Conservation (phyloP, 345 rosid genomes). For the Geranium rotundifolium region DNA sequence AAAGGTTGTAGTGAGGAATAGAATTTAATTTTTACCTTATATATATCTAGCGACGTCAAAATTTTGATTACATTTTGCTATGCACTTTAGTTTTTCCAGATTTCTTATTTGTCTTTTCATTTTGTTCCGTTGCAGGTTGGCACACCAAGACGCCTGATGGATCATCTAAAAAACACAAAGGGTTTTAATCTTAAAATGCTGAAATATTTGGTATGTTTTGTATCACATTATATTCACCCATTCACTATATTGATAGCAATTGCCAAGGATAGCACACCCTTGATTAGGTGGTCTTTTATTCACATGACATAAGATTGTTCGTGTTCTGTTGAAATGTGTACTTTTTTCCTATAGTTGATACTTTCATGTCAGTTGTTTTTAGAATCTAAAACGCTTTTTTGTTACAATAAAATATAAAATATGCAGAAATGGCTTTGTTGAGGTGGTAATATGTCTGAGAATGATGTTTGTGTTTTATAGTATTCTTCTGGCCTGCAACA, state of each 20-base stretch:
- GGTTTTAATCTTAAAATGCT: constrained; percentile 71
- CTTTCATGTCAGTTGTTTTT: background rate
- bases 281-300: too few species aligned
- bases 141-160: constrained; percentile 89
- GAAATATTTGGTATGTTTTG: constrained; percentile 63
- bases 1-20: background rate
- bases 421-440: too few species aligned
- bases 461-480: too few species aligned
- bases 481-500: too few species aligned
- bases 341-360: background rate
- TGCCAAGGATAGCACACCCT: background rate
- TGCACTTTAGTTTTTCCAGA: background rate
- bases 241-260: background rate
- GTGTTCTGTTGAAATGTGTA: background rate
- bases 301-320: too few species aligned
- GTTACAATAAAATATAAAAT: too few species aligned
- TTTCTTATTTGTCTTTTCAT: constrained; percentile 5
- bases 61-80: too few species aligned
- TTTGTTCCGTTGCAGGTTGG: constrained; percentile 48
- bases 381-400: background rate
- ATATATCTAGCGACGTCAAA: too few species aligned
- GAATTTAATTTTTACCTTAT: too few species aligned
- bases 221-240: background rate
- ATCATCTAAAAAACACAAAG: constrained; percentile 78
- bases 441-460: too few species aligned